These are phyloP conservation scores for Coleophoma cylindrospora DNA, from an alignment of 2,329 filamentous ascomycete species.

Conservation along the genomic window DNA sequence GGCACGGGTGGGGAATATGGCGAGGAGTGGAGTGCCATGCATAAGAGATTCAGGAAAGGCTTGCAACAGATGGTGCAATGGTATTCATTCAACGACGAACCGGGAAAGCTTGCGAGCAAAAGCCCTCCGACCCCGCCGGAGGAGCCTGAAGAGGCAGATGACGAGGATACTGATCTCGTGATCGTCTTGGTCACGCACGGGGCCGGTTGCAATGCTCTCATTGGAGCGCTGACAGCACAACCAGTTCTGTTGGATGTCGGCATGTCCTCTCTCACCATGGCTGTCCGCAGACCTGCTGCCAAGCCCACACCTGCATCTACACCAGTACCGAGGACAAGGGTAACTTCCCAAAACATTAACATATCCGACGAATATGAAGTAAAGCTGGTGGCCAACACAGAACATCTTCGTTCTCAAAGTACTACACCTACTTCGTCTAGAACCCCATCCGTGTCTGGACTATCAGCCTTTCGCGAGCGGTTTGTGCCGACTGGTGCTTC, in stretches of 20 bases:
- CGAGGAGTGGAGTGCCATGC: conserved; percentile 96
- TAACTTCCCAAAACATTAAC: conserved; percentile 30
- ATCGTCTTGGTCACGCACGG: conserved; percentile 89
- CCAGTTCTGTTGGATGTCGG: conserved; percentile 87
- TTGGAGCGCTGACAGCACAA: conserved; percentile 86
- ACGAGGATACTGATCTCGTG: conserved; percentile 68
- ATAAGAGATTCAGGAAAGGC: conserved; percentile 78
- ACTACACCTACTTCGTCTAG: conserved; percentile 30
- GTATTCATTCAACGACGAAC: conserved; percentile 60
- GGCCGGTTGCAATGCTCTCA: conserved; percentile 91
- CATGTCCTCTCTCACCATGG: conserved; percentile 89
- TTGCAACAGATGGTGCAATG: conserved; percentile 76
- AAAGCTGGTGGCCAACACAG: conserved; percentile 67
- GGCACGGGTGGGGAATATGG: conserved; percentile 82
- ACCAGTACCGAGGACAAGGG: conserved; percentile 26
- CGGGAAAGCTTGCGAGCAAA: conserved; percentile 46
- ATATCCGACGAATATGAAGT: conserved; percentile 67
- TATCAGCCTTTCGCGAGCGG: conserved; percentile 20
- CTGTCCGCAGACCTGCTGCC: conserved; percentile 49
- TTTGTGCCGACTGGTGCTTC: neutral
- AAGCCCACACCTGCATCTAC: conserved; percentile 12
- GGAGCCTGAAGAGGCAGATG: conserved; percentile 39
- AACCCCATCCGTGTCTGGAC: conserved; percentile 24
- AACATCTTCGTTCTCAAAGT: conserved; percentile 56
- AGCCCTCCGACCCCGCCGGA: conserved; percentile 32